Conservation (phyloP, 441 rosid genomes). For the Pelargonium myrrhifolium region DNA sequence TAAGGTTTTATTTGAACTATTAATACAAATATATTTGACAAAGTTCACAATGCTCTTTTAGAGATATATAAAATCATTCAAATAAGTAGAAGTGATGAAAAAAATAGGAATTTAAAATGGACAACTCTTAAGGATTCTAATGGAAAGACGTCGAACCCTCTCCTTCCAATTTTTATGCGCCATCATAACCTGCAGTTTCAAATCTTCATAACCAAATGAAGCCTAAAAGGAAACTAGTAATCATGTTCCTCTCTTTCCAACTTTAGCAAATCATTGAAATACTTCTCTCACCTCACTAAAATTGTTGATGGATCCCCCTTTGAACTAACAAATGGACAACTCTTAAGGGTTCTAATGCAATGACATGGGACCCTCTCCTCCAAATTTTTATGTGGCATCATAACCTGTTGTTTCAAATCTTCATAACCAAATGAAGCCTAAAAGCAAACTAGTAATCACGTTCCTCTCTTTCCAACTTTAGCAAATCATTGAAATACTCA, state of each 20-base stretch:
- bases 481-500: neutral
- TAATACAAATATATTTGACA: too few species aligned
- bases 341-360: too few species aligned
- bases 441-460: neutral
- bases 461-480: neutral
- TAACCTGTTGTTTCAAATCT: too few species aligned
- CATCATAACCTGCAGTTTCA: neutral
- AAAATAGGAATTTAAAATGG: neutral
- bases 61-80: neutral
- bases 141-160: neutral
- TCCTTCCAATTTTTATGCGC: neutral
- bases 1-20: too few species aligned
- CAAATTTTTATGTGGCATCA: too few species aligned
- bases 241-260: neutral
- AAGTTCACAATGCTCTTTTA: neutral
- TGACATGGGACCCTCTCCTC: too few species aligned
- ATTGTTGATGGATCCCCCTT: too few species aligned
- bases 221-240: neutral
- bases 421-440: too few species aligned
- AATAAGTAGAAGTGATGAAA: neutral
- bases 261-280: neutral
- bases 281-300: too few species aligned
- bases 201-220: neutral
- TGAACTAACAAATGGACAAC: too few species aligned
- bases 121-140: neutral